Percentiles rank a stretch among this genome's conserved stretches.
Conservation (phyloP, 1,284 basidiomycete species). For the Boletus mariae region DNA sequence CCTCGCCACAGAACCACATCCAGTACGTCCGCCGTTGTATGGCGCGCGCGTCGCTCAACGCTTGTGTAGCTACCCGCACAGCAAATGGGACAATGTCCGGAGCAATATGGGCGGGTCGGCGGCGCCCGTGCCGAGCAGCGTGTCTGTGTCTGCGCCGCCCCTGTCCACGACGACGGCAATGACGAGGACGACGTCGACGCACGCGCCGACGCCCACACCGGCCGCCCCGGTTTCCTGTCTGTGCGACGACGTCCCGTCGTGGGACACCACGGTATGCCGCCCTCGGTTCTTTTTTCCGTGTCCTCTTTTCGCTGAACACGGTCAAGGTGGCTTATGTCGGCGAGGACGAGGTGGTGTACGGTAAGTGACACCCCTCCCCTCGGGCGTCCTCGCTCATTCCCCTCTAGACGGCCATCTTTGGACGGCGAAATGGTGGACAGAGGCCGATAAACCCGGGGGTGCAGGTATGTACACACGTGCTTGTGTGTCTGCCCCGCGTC, state of each 20-base stretch:
- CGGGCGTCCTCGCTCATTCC: neutral
- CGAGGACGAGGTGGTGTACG: conserved; percentile 47
- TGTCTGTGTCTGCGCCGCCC: conserved; percentile 1
- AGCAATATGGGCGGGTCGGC: conserved; percentile 55
- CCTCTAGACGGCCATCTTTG: conserved; percentile 42
- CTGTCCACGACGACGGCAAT: neutral
- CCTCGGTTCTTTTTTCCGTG: neutral
- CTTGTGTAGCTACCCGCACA: conserved; percentile 51
- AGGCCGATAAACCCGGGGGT: conserved; percentile 46
- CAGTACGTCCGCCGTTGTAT: conserved; percentile 33
- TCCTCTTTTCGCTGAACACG: neutral
- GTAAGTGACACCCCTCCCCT: conserved; percentile 26
- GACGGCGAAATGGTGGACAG: conserved; percentile 58
- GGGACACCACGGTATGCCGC: conserved; percentile 40
- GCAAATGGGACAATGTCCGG: conserved; percentile 67
- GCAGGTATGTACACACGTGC: conserved; percentile 5
- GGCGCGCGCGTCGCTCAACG: neutral
- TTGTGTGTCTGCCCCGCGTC: neutral
- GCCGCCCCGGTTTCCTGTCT: conserved; percentile 28
- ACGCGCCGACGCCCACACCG: conserved; percentile 22
- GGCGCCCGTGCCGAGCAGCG: conserved; percentile 6
- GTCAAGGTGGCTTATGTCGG: conserved; percentile 44
- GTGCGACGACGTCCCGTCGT: conserved; percentile 51
- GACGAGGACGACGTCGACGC: conserved; percentile 13
- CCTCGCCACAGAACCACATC: conserved; percentile 58